Percentiles rank a stretch among this genome's conserved stretches.
phyloP scores from a whole-genome alignment of 2,329 filamentous ascomycete species.

The Chaetomiaceae sp. region DNA sequence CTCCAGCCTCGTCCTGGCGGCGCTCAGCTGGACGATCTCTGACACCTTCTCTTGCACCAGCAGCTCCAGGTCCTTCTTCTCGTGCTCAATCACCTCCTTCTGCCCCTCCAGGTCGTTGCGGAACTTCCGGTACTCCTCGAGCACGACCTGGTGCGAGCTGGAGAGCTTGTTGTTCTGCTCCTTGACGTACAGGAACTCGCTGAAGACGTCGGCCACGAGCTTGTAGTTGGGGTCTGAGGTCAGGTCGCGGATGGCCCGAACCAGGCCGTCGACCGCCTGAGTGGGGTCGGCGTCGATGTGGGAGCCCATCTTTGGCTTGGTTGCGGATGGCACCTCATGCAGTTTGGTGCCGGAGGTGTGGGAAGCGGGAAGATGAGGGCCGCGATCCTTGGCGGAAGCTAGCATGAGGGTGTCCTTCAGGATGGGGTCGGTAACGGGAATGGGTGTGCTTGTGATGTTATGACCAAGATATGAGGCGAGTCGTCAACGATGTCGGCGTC shows the following conservation, averaged over 20 bases:
- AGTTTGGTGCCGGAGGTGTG: slow-evolving; percentile 4
- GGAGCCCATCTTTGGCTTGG: slow-evolving; percentile 18
- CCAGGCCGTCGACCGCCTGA: slow-evolving; percentile 29
- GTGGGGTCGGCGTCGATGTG: slow-evolving; percentile 20
- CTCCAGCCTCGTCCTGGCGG: slow-evolving; percentile 19
- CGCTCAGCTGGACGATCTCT: slow-evolving; percentile 23
- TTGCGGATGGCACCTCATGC: not conserved
- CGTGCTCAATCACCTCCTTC: slow-evolving; percentile 22
- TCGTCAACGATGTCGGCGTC: no score
- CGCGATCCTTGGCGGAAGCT: slow-evolving; percentile 10
- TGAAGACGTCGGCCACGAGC: slow-evolving; percentile 30
- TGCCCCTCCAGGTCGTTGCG: slow-evolving; percentile 29
- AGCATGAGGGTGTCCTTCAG: slow-evolving; percentile 9
- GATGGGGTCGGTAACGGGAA: not conserved
- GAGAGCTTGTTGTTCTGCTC: slow-evolving; percentile 28
- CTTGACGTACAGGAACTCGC: slow-evolving; percentile 29
- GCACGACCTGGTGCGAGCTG: slow-evolving; percentile 27
- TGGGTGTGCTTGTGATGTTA: not conserved
- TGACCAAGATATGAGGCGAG: no score
- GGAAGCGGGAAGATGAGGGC: not conserved
- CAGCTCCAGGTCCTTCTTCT: slow-evolving; percentile 25
- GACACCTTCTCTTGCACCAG: slow-evolving; percentile 23
- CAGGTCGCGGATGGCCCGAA: slow-evolving; percentile 30
- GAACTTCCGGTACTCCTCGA: slow-evolving; percentile 32
- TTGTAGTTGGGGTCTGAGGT: slow-evolving; percentile 32